Base-by-base conservation (phyloP, 768 basidiomycete genomes). In the Amanita pseudoporphyria region DNA sequence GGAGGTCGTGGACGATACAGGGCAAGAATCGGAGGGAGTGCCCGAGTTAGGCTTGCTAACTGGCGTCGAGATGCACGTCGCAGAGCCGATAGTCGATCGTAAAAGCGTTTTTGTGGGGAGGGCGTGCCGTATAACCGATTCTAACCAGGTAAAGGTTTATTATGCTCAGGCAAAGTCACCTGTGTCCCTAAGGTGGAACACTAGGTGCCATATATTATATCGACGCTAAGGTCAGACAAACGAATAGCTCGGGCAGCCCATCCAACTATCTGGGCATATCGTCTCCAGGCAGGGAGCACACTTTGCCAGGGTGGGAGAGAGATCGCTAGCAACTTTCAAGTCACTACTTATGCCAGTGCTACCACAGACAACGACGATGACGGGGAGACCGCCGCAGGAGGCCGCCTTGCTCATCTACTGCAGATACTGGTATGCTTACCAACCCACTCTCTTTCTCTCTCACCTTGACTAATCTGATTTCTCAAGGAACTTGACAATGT, bases 321-420 rank as follows among this genome's bases (percentile, higher is more conserved):
- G 24, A 13, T n/a, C 31, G 33, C 7, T 35, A 12, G 4, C 33
- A 35, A 35, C 33, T 36, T 18, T 32, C 26, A 40, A 28, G 26
- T 28, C 26, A 28, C 4, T 3, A 28, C 26, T 41, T 21, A n/a
- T 36, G 38, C 16, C 12, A 18, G 16, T 19, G 18, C 18, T 21
- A 21, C 21, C 12, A 19, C n/a, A 91, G 94, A 97, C 59, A 94
- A 96, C 52, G 90, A 94, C 50, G 94, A 98, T 52, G 88, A 97
- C 51, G 90, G 93, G 1, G 95, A 99, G 67, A 82, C 86, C 0
- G 92, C 90, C 1, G 95, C 95, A 16, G 95, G 95, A 4, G 82
- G 86, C 37, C 77, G 95, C 14, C 67, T 98, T 18, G 90, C 90
- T 1, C 94, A 97, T 63, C 73, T 99, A 1, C 67, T 99, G 4